A percentile compares a stretch with the other conserved stretches of the same genome.
Conservation (phyloP, 1,284 basidiomycete genomes). For the Boletus albobrunnescens region DNA sequence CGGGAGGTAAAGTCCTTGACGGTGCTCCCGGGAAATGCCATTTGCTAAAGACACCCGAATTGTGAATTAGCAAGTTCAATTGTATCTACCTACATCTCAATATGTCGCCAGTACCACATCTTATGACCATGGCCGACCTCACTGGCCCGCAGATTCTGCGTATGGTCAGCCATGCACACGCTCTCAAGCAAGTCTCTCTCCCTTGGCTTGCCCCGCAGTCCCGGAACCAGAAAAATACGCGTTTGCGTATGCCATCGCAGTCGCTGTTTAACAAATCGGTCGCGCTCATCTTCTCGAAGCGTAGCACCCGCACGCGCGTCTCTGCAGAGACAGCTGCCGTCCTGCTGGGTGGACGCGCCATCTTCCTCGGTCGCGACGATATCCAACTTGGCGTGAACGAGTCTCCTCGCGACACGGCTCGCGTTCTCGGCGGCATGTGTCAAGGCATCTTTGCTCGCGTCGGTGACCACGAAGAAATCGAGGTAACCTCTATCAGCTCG, state of each 20-base stretch:
- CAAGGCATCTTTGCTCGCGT: constrained; percentile 98
- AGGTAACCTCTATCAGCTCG: constrained; percentile 48
- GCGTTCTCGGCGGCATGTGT: constrained; percentile 91
- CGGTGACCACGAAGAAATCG: constrained; percentile 87
- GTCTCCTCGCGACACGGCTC: constrained; percentile 77
- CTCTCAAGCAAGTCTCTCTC: constrained; percentile 56
- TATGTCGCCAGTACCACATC: constrained; percentile 52
- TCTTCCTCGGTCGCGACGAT: constrained; percentile 90
- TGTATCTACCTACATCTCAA: no score
- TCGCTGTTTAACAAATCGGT: constrained; percentile 78
- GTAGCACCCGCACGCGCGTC: constrained; percentile 89
- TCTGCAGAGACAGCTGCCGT: constrained; percentile 79
- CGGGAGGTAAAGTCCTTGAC: no score
- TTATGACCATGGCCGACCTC: constrained; percentile 85
- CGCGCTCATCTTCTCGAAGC: constrained; percentile 89
- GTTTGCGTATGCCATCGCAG: constrained; percentile 59
- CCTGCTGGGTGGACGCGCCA: constrained; percentile 81
- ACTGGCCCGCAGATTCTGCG: constrained; percentile 65
- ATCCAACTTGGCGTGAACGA: constrained; percentile 98
- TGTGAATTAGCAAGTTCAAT: no score
- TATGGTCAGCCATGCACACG: constrained; percentile 57
- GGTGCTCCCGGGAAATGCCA: no score
- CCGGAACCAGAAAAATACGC: constrained; percentile 31
- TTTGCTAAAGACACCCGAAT: no score
- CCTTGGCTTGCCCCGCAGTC: constrained; percentile 57